Evolutionary conservation across 495 filamentous ascomycete genomes (phyloP).

Genomic region (Xylaria longipes): DNA sequence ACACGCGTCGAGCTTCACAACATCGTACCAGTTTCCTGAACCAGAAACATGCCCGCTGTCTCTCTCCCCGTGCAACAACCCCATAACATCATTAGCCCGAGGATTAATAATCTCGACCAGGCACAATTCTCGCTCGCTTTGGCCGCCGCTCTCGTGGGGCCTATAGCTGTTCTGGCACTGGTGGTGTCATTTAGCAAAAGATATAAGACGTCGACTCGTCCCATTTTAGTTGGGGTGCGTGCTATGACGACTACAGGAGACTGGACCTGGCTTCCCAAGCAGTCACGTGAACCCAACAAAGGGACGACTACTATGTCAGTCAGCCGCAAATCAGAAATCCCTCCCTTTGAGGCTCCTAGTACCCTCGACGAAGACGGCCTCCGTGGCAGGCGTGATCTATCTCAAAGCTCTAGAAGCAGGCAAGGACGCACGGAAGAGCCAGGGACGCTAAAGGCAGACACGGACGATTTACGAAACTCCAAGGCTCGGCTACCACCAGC

Average conservation of each 20-base stretch:
- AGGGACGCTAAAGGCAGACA: constrained; percentile 21
- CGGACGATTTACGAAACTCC: constrained; percentile 36
- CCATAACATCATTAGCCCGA: constrained; percentile 43
- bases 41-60: constrained; percentile 52
- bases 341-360: constrained; percentile 18
- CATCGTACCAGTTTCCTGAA: constrained; percentile 38
- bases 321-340: constrained; percentile 30
- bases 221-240: constrained; percentile 19
- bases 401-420: constrained; percentile 23
- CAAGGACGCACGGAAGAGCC: constrained; percentile 21
- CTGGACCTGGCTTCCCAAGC: constrained; percentile 30
- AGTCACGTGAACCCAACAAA: constrained; percentile 33
- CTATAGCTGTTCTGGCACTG: constrained; percentile 38
- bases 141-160: constrained; percentile 33
- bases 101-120: constrained; percentile 35
- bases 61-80: constrained; percentile 43
- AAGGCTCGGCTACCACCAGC: constrained; percentile 45
- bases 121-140: constrained; percentile 38
- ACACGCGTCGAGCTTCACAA: constrained; percentile 36
- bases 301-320: constrained; percentile 35
- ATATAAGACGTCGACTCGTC: constrained; percentile 32
- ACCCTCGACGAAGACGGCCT: constrained; percentile 24
- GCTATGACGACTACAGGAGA: constrained; percentile 23
- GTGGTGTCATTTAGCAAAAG: constrained; percentile 30
- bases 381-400: constrained; percentile 22